Evolutionary conservation across 2,329 filamentous ascomycete genomes (phyloP), one percentile per base, ranked within the genome.

Genomic region (Penicillium sp.): DNA sequence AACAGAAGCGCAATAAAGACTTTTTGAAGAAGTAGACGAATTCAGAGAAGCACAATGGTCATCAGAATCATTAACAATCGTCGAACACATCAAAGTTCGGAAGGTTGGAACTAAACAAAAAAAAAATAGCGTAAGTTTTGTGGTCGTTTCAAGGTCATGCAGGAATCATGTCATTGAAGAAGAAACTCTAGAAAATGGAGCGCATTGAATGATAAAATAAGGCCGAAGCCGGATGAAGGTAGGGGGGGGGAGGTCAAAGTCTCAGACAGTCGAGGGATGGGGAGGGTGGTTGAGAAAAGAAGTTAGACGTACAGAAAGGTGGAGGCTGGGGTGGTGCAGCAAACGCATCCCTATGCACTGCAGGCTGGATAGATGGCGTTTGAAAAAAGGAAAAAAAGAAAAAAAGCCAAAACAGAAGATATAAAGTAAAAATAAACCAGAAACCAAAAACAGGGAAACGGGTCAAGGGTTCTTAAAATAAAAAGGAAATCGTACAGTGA

Each of bases 31-130:
- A 49, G 54, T 31, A 46, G 42, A 62, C 54, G 61, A 67, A 66
- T 66, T 59, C 56, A 63, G 52, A 46, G 60, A 45, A 42, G 31
- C 29, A 47, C 50, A 52, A 60, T 56, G 52, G 52, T 64, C 65
- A 64, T 63, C 58, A 63, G 56, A 67, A 66, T 74, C 71, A 69
- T 73, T 68, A 69, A 72, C 65, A 69, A 71, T 73, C 71, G 68
- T 71, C 33, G 50, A 56, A 51, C 33, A 54, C 38, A 55, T 56
- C 31, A 37, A 56, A 54, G 37, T 33, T n/a, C 23, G 42, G 23
- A 45, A 42, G 43, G 46, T 60, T 58, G 5, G 43, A 54, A 60
- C 54, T 54, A 57, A 45, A 45, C n/a, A 35, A 41, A 40, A 41
- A 35, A n/a, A n/a, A 37, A 17, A 35, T 10, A 12, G 33, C 48